phyloP scores from a whole-genome alignment of 202 grass and related monocot species.

The Alloteropsis angusta region DNA sequence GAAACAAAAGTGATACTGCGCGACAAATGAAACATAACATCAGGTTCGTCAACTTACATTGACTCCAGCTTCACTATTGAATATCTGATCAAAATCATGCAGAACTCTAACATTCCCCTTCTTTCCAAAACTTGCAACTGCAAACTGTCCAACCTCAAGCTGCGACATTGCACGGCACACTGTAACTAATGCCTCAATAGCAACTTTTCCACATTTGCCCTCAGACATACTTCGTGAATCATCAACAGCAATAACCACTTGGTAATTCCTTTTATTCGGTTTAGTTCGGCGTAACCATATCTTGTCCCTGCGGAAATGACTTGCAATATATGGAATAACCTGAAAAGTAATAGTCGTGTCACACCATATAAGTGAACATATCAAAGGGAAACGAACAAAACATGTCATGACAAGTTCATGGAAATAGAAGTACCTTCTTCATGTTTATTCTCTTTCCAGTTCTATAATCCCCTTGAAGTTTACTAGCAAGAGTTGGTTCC shows the following conservation, averaged over 20 bases:
- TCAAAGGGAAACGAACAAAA: background rate
- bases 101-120: slow-evolving; percentile 75
- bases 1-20: background rate
- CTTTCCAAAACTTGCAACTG: slow-evolving; percentile 83
- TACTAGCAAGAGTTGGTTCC: slow-evolving; percentile 92
- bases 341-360: slow-evolving; percentile 18
- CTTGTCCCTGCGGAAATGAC: slow-evolving; percentile 83
- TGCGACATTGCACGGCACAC: slow-evolving; percentile 93
- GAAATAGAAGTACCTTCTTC: slow-evolving; percentile 74
- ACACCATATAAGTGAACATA: slow-evolving; percentile 14
- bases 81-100: slow-evolving; percentile 93
- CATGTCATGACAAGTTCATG: background rate
- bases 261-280: slow-evolving; percentile 94
- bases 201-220: slow-evolving; percentile 75
- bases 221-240: slow-evolving; percentile 94
- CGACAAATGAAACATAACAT: background rate
- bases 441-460: slow-evolving; percentile 99
- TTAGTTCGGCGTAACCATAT: slow-evolving; percentile 91
- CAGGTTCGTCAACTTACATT: slow-evolving; percentile 42
- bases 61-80: slow-evolving; percentile 75
- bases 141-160: slow-evolving; percentile 89
- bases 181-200: slow-evolving; percentile 79
- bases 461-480: slow-evolving; percentile 96
- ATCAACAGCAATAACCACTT: slow-evolving; percentile 85
- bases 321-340: slow-evolving; percentile 98